Conservation (phyloP, 805 yeast genomes). For the Teunomyces pallodes region DNA sequence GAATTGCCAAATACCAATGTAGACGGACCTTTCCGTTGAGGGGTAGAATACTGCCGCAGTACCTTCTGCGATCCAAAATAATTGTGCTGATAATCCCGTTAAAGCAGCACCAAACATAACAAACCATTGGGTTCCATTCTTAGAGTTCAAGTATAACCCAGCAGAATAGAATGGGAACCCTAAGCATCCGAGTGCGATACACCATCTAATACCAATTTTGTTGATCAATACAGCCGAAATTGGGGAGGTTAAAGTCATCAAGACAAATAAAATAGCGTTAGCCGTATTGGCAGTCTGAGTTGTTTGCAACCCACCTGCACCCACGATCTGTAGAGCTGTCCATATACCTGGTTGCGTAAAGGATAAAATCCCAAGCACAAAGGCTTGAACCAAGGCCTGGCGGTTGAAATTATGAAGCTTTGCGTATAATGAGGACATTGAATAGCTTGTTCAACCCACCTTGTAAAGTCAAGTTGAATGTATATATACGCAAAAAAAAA, state of each 20-base stretch:
- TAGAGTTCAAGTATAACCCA: not conserved
- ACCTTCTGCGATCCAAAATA: conserved; percentile 2
- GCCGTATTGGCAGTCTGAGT: conserved; percentile 2
- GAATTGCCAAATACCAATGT: conserved; percentile 1
- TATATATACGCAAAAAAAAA: not conserved
- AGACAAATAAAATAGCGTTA: not conserved
- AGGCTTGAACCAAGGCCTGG: conserved; percentile 1
- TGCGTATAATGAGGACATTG: not conserved
- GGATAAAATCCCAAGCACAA: not conserved
- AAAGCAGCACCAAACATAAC: conserved; percentile 3
- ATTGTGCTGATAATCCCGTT: not conserved
- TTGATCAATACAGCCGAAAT: conserved; percentile 2
- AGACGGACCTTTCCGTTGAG: not conserved
- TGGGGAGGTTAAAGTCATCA: conserved; percentile 1
- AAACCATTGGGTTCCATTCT: conserved; percentile 1
- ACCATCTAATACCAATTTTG: not conserved
- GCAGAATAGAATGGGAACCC: conserved; percentile 3
- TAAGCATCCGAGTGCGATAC: not conserved
- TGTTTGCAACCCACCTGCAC: conserved; percentile 2
- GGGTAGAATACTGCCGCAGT: conserved; percentile 1
- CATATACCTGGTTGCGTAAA: conserved; percentile 1
- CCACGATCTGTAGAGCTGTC: conserved; percentile 1
- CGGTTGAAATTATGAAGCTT: conserved; percentile 1
- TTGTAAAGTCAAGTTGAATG: not conserved
- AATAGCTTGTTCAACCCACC: not conserved